Percentiles rank a stretch among this genome's conserved stretches.
phyloP scores from a whole-genome alignment of 768 basidiomycete species.

The Termitomyces sp. region DNA sequence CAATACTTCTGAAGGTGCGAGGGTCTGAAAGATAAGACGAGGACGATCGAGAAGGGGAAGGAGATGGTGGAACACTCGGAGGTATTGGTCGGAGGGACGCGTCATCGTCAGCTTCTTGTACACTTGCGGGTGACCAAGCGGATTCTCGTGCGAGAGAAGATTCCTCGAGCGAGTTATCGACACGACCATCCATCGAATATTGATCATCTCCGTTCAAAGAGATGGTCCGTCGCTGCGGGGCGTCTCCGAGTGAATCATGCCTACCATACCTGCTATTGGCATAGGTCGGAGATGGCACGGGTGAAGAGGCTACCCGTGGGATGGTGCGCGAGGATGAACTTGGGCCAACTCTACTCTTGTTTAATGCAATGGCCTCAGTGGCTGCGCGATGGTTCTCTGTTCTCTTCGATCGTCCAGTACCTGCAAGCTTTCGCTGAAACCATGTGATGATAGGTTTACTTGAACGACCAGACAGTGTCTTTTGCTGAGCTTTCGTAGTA shows the following conservation, averaged over 20 bases:
- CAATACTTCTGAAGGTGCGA: conserved; percentile 75
- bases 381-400: conserved; percentile 28
- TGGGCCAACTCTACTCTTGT: conserved; percentile 25
- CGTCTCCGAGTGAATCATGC: conserved; percentile 22
- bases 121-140: conserved; percentile 72
- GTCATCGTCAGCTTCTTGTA: conserved; percentile 87
- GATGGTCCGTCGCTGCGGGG: conserved; percentile 47
- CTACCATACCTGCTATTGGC: conserved; percentile 23
- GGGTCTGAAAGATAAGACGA: conserved; percentile 80
- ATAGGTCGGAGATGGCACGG: conserved; percentile 27
- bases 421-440: conserved; percentile 83
- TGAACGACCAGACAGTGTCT: conserved; percentile 62
- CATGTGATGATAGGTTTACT: conserved; percentile 87
- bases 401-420: conserved; percentile 55
- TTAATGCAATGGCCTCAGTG: conserved; percentile 22
- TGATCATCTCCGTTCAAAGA: conserved; percentile 58
- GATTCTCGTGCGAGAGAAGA: conserved; percentile 69
- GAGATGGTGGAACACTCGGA: conserved; percentile 83
- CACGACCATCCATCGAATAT: conserved; percentile 38
- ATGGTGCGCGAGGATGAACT: conserved; percentile 24
- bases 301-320: conserved; percentile 39
- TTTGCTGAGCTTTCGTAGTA: conserved; percentile 34
- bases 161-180: conserved; percentile 38
- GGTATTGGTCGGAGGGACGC: conserved; percentile 88
- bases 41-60: conserved; percentile 78